Percentiles rank a stretch among this genome's conserved stretches.
phyloP scores from a whole-genome alignment of 768 basidiomycete species.

The Psilocybe cyanescens region DNA sequence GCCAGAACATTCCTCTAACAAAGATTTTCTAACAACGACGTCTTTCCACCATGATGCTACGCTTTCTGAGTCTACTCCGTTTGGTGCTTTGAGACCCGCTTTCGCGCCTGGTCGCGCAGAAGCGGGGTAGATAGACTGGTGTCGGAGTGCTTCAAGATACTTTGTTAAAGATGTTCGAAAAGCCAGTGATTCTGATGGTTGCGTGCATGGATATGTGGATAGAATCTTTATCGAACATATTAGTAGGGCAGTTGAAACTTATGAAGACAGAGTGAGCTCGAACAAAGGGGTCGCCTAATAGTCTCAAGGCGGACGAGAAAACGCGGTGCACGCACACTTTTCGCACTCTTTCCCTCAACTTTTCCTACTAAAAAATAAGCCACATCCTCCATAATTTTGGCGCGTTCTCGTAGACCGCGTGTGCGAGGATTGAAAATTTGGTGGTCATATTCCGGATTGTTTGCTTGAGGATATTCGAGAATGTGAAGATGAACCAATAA shows the following conservation, averaged over 20 bases:
- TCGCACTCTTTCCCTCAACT: constrained; percentile 42
- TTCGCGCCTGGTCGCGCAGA: constrained; percentile 20
- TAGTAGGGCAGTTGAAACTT: background rate
- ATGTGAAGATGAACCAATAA: constrained; percentile 58
- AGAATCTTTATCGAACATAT: constrained; percentile 38
- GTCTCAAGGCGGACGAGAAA: background rate
- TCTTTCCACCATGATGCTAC: constrained; percentile 59
- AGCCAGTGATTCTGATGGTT: constrained; percentile 54
- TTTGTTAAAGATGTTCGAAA: constrained; percentile 56
- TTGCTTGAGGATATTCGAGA: constrained; percentile 50
- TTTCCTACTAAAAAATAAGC: constrained; percentile 51
- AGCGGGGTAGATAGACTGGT: constrained; percentile 37
- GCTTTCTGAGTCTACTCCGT: constrained; percentile 11
- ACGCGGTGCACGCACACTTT: constrained; percentile 22
- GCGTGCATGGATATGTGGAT: constrained; percentile 52
- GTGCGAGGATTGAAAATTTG: constrained; percentile 46
- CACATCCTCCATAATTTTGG: constrained; percentile 55
- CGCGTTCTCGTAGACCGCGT: constrained; percentile 54
- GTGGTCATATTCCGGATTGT: constrained; percentile 53
- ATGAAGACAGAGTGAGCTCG: too few species aligned
- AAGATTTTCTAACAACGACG: constrained; percentile 55
- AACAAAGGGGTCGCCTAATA: too few species aligned
- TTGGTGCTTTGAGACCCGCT: constrained; percentile 6
- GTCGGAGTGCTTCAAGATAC: constrained; percentile 51
- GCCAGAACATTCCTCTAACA: constrained; percentile 58